Base-by-base conservation (phyloP, 2,329 filamentous ascomycete genomes). In the Alternaria metachromatica region DNA sequence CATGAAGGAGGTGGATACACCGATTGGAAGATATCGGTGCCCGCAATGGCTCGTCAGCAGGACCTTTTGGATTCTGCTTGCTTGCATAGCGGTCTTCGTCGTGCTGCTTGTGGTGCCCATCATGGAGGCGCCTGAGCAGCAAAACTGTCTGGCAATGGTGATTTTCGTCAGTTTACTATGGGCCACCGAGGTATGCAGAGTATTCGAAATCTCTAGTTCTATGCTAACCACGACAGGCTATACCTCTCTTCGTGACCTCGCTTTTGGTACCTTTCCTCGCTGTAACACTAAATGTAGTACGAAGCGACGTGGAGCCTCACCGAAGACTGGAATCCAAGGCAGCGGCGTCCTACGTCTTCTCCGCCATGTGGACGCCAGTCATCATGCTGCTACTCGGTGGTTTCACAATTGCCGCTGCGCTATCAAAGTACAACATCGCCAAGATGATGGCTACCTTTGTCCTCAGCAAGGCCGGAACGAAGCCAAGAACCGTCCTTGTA, bases 361-460 rank as follows among this genome's bases (percentile, higher is more conserved):
- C 93, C 5, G 91, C 96, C 25, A 99, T 99, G 96, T 99, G 96
- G 96, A 97, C 95, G 4, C 95, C 96, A 0, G 96, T 99, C 59
- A 99, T 99, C 71, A 98, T 99, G 96, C 88, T 99, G 15, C 85
- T 99, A 21, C 89, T 99, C 0, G 96, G 96, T 71, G 96, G 96
- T 30, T 99, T 99, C 76, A 97, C 96, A 3, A 90, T 99, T 58
- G 96, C 96, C 10, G 96, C 96, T 0, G 96, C 96, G 0, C 82
- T 99, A 59, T 97, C 94, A 53, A 99, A 99, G 80, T 97, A 97
- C 81, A 96, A 94, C 71, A 98, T 99, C 74, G 96, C 97, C 65
- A 97, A 98, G 82, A 91, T 96, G 76, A 94, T 99, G 83, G 96
- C 96, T 2, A 97, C 95, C 2, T 93, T 98, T 74, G 92, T 99